Evolutionary conservation across 2,329 filamentous ascomycete genomes (phyloP), one percentile per base, ranked within the genome.

Genomic region (Calycina marina): DNA sequence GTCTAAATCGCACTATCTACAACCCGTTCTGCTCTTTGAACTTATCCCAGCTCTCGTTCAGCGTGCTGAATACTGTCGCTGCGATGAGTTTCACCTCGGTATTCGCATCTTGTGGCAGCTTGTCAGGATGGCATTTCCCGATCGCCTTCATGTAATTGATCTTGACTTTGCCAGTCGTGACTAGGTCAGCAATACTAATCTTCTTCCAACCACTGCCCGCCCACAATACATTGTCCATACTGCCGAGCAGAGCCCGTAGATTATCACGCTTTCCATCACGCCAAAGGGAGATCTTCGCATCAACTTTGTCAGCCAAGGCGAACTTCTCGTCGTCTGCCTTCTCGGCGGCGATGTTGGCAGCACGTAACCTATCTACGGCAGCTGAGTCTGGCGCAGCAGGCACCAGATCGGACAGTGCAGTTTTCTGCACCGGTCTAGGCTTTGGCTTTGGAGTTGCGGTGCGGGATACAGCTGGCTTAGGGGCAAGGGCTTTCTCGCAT

Each of bases 131-230:
- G 46, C 90, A 90, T 66, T 94, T 96, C 8, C 78, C 83, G 67
- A 98, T 96, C 4, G 88, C 90, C 69, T 93, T 94, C 90, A 98
- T 96, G 54, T 98, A 98, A 38, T 81, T 67, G 42, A 98, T 78
- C 70, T 98, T 98, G 55, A 96, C 90, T 65, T 88, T 93, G 45
- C 82, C 85, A 18, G 85, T 76, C 67, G 93, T 70, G 32, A 98
- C 79, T 45, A 98, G 57, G 60, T 98, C 90, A 42, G 86, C 78
- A 72, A 98, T 73, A 18, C 84, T 85, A 35, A 96, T 77, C 62
- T 92, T 93, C 63, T 93, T 94, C 90, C 90, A 98, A 4, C 84
- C 85, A 40, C 84, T 83, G 25, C 77, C 77, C 41, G 83, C 76
- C 90, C 90, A 98, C 16, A 98, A 65, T 16, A 98, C 85, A 24